phyloP scores from a whole-genome alignment of 2,329 filamentous ascomycete species.

The Dactylonectria estremocensis region DNA sequence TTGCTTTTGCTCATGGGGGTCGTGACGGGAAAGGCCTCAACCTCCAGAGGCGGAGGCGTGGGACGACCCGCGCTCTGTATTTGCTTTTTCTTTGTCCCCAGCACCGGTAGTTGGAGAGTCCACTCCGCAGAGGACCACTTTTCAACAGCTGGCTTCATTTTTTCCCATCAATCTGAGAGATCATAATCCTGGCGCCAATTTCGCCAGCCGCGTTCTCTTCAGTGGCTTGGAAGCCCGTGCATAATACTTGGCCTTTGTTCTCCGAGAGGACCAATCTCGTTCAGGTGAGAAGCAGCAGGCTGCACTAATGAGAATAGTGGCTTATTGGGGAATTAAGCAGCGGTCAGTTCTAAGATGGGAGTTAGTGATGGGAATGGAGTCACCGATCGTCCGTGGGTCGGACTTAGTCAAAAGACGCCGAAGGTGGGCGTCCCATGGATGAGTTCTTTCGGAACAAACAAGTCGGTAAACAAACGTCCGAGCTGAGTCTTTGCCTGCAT shows the following conservation, averaged over 20 bases:
- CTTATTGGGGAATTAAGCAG: slow-evolving; percentile 17
- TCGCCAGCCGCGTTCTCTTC: slow-evolving; percentile 24
- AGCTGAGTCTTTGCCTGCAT: slow-evolving; percentile 11
- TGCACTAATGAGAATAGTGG: slow-evolving; percentile 6
- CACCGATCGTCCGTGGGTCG: slow-evolving; percentile 2
- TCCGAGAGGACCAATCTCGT: slow-evolving; percentile 14
- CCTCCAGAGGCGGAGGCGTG: slow-evolving; percentile 32
- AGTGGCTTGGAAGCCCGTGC: slow-evolving; percentile 23
- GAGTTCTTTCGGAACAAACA: slow-evolving; percentile 1
- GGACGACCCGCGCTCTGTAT: slow-evolving; percentile 36
- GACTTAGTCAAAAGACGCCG: slow-evolving; percentile 3
- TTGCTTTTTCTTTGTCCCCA: slow-evolving; percentile 41
- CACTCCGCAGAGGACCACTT: slow-evolving; percentile 28
- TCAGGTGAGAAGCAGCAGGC: not conserved
- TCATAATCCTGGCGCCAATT: slow-evolving; percentile 31
- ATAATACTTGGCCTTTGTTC: slow-evolving; percentile 20
- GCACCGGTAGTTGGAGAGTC: slow-evolving; percentile 45
- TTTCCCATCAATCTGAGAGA: slow-evolving; percentile 34
- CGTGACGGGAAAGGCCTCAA: slow-evolving; percentile 36
- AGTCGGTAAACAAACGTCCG: not conserved
- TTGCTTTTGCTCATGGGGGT: slow-evolving; percentile 40
- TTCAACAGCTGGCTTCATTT: slow-evolving; percentile 26
- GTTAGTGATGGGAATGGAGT: slow-evolving; percentile 2
- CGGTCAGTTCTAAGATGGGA: slow-evolving; percentile 11
- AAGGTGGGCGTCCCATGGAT: not conserved